Conservation (phyloP, 2,329 filamentous ascomycete species). For the Diaporthe sp. region DNA sequence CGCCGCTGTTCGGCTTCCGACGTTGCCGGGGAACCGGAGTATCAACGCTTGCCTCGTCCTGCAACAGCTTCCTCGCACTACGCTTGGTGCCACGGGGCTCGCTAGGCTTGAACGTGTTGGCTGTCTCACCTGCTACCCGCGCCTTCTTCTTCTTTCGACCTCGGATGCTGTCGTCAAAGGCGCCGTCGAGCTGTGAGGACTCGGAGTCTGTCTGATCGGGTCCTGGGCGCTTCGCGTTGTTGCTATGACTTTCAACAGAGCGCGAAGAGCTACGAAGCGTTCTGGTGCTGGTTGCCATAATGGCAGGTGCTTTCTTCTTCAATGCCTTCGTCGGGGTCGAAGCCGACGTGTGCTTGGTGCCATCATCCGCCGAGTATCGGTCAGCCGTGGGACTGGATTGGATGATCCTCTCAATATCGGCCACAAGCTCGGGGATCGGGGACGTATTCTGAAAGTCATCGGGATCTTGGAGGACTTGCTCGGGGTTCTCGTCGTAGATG, state of each 20-base stretch:
- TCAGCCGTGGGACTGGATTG: neutral
- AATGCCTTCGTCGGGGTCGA: too few relatives aligned
- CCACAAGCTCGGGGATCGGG: constrained; percentile 22
- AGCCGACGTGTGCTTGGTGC: too few relatives aligned
- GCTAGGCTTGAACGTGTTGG: too few relatives aligned
- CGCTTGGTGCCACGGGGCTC: neutral
- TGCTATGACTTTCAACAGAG: neutral
- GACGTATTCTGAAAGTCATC: neutral
- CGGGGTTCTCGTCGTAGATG: neutral
- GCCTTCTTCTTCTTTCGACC: neutral
- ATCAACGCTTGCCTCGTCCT: neutral
- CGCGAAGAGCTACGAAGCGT: neutral
- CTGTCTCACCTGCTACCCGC: neutral
- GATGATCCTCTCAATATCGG: constrained; percentile 26
- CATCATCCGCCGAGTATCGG: too few relatives aligned
- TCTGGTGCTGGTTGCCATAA: neutral
- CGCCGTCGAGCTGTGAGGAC: neutral
- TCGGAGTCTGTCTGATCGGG: neutral
- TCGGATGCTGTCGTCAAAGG: neutral
- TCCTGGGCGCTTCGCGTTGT: neutral
- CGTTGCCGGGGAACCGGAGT: neutral
- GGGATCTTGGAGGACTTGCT: neutral
- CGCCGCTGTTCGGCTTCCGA: neutral
- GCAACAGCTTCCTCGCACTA: neutral
- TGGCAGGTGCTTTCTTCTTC: neutral